Base-by-base conservation (phyloP, 495 filamentous ascomycete genomes). In the Geopyxis carbonaria region DNA sequence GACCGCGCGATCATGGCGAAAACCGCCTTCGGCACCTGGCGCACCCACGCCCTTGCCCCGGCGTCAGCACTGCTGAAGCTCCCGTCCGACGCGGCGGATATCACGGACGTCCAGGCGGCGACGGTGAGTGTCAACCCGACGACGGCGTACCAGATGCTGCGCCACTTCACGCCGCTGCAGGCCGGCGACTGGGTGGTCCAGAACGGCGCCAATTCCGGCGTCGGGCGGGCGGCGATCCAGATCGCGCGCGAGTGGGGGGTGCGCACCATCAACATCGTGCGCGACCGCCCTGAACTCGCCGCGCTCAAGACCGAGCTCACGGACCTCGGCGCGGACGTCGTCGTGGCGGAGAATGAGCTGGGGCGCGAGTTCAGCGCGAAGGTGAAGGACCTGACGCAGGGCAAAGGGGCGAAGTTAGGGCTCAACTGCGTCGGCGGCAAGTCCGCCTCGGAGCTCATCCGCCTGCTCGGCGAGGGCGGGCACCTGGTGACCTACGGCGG, bases 391-490 rank as follows among this genome's bases (percentile, higher is more conserved):
- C 53, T 58, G 42, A 70, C 73, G 3, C 78, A 71, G 2, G 61
- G 70, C 11, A 75, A 83, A 40, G 65, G 69, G 0, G 63, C 92
- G 29, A 68, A 72, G 40, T 60, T 97, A 4, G 91, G 73, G 0
- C 57, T 97, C 31, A 95, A 97, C 53, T 97, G 91, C 54, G 89
- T 97, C 0, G 91, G 89, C n/a, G 89, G 89, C 1, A 79, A 82
- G 55, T 69, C 73, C 25, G 80, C 81, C 3, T 68, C 72, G 19
- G 67, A 74, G 1, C 59, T 95, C 46, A 78, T 82, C 4, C 76
- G 76, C 56, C 61, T 64, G 1, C 62, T 97, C 19, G 40, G 65
- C 2, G 59, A 65, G 0, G 68, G 70, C 13, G 82, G 70, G 2
- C 72, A 77, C 32, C 64, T 94, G 61, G 83, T 95, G 22, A 93